Percentiles rank a stretch among this genome's conserved stretches.
Conservation (phyloP, 2,329 filamentous ascomycete species). For the Gliomastix tumulicola region DNA sequence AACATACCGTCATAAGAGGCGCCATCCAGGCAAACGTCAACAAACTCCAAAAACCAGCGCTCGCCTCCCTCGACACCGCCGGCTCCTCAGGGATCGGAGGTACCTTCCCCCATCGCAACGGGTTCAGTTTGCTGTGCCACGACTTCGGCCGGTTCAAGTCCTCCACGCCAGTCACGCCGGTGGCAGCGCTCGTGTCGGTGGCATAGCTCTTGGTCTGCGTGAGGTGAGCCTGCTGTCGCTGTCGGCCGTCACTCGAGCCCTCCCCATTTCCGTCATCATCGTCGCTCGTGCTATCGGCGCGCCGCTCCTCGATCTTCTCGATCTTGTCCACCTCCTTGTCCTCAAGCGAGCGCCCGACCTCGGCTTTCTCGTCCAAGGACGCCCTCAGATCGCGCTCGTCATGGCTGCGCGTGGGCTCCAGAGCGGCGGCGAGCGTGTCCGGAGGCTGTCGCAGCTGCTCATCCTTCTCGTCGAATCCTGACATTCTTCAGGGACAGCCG, state of each 20-base stretch:
- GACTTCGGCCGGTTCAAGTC: too few relatives aligned
- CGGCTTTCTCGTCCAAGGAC: too few relatives aligned
- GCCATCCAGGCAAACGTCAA: conserved; percentile 88
- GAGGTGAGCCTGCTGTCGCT: conserved; percentile 14
- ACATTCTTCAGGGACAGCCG: too few relatives aligned
- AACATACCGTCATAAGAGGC: conserved; percentile 71
- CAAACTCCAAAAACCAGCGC: conserved; percentile 65
- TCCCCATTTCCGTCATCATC: too few relatives aligned
- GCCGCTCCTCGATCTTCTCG: too few relatives aligned
- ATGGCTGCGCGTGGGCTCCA: conserved; percentile 13
- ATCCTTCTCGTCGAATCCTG: conserved; percentile 15
- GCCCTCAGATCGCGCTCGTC: too few relatives aligned
- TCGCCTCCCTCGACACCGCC: conserved; percentile 58
- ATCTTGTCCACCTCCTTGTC: too few relatives aligned
- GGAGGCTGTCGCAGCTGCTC: conserved; percentile 16
- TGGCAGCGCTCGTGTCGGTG: conserved; percentile 43
- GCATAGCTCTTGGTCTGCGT: conserved; percentile 39
- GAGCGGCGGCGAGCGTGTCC: conserved; percentile 17
- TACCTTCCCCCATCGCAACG: conserved; percentile 50
- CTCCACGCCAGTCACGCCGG: conserved; percentile 29
- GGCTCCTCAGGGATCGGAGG: conserved; percentile 49
- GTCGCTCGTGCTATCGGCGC: too few relatives aligned
- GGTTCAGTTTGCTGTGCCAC: conserved; percentile 59
- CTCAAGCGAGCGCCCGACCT: too few relatives aligned
- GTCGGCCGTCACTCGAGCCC: too few relatives aligned